Conservation (phyloP, 768 basidiomycete species). For the Mycena kentingensis region DNA sequence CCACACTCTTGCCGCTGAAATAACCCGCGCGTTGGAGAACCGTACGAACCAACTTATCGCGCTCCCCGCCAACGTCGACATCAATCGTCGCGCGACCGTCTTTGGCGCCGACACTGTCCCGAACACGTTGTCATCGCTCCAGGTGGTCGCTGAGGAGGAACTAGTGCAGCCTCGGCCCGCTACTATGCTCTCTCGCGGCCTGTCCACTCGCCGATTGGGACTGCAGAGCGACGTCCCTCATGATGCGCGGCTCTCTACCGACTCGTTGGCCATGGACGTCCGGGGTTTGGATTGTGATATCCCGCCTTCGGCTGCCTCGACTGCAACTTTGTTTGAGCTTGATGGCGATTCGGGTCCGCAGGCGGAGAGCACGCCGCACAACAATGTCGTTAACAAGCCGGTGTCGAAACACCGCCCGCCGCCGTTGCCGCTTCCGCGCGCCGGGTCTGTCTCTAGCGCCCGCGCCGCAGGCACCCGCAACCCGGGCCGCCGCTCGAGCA, state of each 20-base stretch:
- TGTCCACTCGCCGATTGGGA: conserved; percentile 47
- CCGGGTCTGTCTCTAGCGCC: neutral
- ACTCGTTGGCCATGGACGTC: conserved; percentile 38
- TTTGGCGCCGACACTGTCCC: conserved; percentile 44
- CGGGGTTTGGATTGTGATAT: too few species aligned
- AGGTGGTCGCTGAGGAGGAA: conserved; percentile 44
- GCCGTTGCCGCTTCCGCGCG: conserved; percentile 38
- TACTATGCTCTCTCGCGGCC: conserved; percentile 28
- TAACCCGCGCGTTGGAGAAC: conserved; percentile 50
- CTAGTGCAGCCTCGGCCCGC: conserved; percentile 28
- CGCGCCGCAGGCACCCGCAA: neutral
- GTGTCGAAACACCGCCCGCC: conserved; percentile 31
- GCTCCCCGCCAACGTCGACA: conserved; percentile 43
- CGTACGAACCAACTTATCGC: conserved; percentile 42
- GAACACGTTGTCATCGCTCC: conserved; percentile 36
- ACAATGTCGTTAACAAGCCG: conserved; percentile 41
- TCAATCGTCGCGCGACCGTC: conserved; percentile 49
- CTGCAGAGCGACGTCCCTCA: conserved; percentile 55
- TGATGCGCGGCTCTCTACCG: conserved; percentile 53
- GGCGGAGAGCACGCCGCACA: conserved; percentile 68
- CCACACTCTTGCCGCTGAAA: conserved; percentile 52
- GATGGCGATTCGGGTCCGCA: conserved; percentile 49
- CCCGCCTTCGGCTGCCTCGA: conserved; percentile 60
- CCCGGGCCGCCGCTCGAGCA: conserved; percentile 52
- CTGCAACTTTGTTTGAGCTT: conserved; percentile 62